Conservation (phyloP, 345 rosid species). For the Boechera stricta region DNA sequence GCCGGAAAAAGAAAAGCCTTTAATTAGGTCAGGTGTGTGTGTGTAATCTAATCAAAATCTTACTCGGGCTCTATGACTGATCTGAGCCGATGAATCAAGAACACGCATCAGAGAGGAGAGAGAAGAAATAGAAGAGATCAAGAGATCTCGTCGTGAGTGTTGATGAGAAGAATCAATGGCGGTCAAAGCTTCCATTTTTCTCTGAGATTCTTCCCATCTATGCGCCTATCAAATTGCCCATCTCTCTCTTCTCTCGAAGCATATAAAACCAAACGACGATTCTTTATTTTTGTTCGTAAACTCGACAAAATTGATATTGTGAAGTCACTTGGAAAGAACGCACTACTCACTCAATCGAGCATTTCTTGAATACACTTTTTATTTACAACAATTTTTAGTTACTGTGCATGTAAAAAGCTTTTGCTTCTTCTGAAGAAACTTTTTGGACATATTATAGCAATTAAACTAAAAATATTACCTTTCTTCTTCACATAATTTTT, state of each 20-base stretch:
- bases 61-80: slow-evolving; percentile 56
- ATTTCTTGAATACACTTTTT: not conserved
- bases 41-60: slow-evolving; percentile 21
- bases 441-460: not conserved
- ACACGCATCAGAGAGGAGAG: slow-evolving; percentile 31
- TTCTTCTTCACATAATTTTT: not conserved
- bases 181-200: slow-evolving; percentile 77
- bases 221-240: slow-evolving; percentile 51
- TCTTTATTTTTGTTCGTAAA: slow-evolving; percentile 1
- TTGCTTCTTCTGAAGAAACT: not conserved
- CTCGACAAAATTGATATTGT: not conserved
- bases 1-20: slow-evolving; percentile 24
- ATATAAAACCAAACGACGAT: slow-evolving; percentile 1
- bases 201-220: slow-evolving; percentile 55
- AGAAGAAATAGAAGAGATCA: slow-evolving; percentile 23
- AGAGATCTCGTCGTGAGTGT: slow-evolving; percentile 44
- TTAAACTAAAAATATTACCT: not conserved
- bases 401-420: not conserved
- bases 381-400: not conserved
- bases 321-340: not conserved
- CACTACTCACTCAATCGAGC: not conserved
- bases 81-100: slow-evolving; percentile 51
- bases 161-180: slow-evolving; percentile 48
- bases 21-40: slow-evolving; percentile 28
- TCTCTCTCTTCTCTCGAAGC: not conserved